phyloP scores from a whole-genome alignment of 208 protist species.

The Crithidia bombi region DNA sequence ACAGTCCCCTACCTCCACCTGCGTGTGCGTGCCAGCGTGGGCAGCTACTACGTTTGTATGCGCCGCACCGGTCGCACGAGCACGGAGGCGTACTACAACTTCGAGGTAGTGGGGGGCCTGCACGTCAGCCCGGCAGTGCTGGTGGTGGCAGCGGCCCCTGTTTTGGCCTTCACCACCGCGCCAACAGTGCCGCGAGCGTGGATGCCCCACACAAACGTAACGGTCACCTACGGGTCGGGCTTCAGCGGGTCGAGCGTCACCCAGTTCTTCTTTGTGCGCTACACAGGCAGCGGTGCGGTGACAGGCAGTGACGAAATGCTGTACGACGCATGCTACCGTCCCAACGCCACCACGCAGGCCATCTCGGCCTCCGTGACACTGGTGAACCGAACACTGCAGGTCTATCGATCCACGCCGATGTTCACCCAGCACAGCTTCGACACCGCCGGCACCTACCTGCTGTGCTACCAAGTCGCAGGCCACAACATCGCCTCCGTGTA shows the following conservation, averaged over 20 bases:
- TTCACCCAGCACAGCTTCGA: conserved; percentile 61
- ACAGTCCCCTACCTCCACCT: conserved; percentile 72
- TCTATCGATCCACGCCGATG: conserved; percentile 43
- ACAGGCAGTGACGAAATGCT: conserved; percentile 45
- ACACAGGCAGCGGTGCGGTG: conserved; percentile 35
- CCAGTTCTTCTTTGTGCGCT: conserved; percentile 80
- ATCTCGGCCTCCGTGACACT: conserved; percentile 35
- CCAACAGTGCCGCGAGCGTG: conserved; percentile 64
- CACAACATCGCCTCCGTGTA: conserved; percentile 76
- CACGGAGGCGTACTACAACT: conserved; percentile 78
- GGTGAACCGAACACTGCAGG: conserved; percentile 72
- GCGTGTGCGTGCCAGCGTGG: conserved; percentile 60
- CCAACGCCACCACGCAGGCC: conserved; percentile 49
- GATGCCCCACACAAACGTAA: conserved; percentile 61
- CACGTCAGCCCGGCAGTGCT: conserved; percentile 42
- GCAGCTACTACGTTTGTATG: conserved; percentile 81
- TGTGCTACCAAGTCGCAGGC: conserved; percentile 74
- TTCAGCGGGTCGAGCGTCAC: conserved; percentile 33
- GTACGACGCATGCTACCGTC: conserved; percentile 76
- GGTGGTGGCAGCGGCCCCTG: conserved; percentile 49
- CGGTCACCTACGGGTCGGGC: conserved; percentile 32
- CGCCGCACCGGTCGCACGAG: conserved; percentile 48
- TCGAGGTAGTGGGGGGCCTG: conserved; percentile 68
- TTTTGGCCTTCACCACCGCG: conserved; percentile 52
- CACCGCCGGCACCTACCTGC: conserved; percentile 49